Evolutionary conservation across 1,284 basidiomycete species (phyloP), one percentile per base, ranked within the genome.

Genomic region (Ceratobasidium sp.): DNA sequence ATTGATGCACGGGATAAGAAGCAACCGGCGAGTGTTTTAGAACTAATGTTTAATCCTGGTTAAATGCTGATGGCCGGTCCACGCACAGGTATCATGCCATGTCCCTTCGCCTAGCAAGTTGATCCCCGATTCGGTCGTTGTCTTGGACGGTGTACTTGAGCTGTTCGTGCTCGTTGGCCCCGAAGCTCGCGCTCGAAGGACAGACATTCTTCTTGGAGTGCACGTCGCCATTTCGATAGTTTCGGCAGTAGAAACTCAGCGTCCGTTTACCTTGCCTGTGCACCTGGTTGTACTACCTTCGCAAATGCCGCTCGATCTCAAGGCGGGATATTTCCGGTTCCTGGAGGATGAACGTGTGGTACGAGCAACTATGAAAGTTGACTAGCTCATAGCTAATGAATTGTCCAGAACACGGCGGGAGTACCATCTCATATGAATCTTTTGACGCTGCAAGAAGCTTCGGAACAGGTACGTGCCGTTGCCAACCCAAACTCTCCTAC

Each of bases 391-490:
- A 39, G 72, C 39, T 74, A 59, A 62, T 68, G 71, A 59, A 62
- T 74, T 74, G 69, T 76, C 39, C 77, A 93, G 92, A 91, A 91
- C 74, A 83, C 82, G 31, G 85, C 85, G 19, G 81, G 85, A 41
- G 81, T 87, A 54, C 90, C 90, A 13, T 88, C 92, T 77, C 90
- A 93, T 77, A 93, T 93, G 90, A 92, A 93, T 79, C 81, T 93
- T 27, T 79, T 93, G n/a, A 84, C 89, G 16, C 82, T 83, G 14
- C 74, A 80, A 9, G 88, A 90, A 62, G 90, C 90, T 22, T 79
- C 84, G 19, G 81, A 83, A 72, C 89, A 91, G 79, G 91, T 90
- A 76, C 75, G 88, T 83, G 19, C 13, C 51, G 16, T 31, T n/a
- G 16, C 22, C 31, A 74, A 24, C 39, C 29, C 37, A n/a, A 19